Evolutionary conservation across 2,329 filamentous ascomycete species (phyloP).

Genomic region (Phyllosticta paracitricarpa): DNA sequence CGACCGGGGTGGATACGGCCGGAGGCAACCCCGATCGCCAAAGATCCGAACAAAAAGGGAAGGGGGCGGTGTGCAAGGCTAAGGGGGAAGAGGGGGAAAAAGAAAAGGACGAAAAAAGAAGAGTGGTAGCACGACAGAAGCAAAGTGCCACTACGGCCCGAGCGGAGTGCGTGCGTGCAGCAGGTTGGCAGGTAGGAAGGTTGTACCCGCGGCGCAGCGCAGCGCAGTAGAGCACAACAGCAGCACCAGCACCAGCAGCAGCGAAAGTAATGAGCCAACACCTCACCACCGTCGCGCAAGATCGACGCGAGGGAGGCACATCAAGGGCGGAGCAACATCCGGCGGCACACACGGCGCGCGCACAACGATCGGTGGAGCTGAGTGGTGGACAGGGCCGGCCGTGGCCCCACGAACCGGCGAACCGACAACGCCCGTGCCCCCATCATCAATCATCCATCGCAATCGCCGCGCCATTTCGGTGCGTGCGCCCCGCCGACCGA

Average conservation of each 20-base stretch:
- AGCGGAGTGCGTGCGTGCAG: not conserved
- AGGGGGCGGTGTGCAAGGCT: no score
- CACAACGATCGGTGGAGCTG: not conserved
- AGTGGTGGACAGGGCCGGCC: not conserved
- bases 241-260: no score
- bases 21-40: no score
- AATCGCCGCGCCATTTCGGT: no score
- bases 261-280: not conserved
- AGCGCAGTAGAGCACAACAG: not conserved
- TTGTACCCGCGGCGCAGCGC: not conserved
- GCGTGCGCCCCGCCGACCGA: no score
- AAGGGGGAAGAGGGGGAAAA: no score
- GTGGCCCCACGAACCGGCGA: not conserved
- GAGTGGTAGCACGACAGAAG: no score
- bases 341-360: not conserved
- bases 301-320: not conserved
- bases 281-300: not conserved
- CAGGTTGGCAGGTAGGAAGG: not conserved
- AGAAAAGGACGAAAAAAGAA: no score
- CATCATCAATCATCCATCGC: no score
- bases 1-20: no score
- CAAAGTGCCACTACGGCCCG: not conserved
- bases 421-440: not conserved
- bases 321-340: not conserved
- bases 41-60: no score